A percentile compares a stretch with the other conserved stretches of the same genome.
Conservation (phyloP, 2,329 filamentous ascomycete genomes). For the Calonectria ilicicola region DNA sequence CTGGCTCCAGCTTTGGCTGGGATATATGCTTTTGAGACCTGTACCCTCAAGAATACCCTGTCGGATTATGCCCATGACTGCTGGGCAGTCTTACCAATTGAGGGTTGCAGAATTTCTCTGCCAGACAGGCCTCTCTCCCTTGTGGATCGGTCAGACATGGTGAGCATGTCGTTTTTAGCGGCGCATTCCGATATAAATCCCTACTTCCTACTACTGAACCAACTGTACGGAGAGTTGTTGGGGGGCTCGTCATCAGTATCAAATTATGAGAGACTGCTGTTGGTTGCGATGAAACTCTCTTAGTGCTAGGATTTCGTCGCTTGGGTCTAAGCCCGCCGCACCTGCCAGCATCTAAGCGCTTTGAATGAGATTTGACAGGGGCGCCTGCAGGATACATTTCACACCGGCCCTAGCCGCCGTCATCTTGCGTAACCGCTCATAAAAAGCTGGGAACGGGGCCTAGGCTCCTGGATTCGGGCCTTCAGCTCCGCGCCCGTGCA, state of each 20-base stretch:
- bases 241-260: not conserved
- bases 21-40: not conserved
- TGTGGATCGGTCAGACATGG: not conserved
- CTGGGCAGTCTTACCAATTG: not conserved
- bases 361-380: not conserved
- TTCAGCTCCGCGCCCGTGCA: constrained; percentile 17
- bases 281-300: not conserved
- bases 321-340: not conserved
- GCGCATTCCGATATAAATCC: not conserved
- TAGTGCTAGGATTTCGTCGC: not conserved
- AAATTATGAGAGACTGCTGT: not conserved
- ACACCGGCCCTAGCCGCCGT: constrained; percentile 10
- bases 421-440: constrained; percentile 8
- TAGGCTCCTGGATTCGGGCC: constrained; percentile 7
- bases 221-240: not conserved
- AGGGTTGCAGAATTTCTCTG: not conserved
- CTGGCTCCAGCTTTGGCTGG: not conserved
- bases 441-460: constrained; percentile 12
- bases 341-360: constrained; percentile 17
- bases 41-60: not conserved
- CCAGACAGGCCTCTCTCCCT: not conserved
- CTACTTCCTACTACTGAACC: not conserved
- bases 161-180: not conserved
- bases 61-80: not conserved
- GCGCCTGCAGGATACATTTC: constrained; percentile 2